phyloP scores from a whole-genome alignment of 2,329 filamentous ascomycete genomes.

The Pseudocercospora vitis region DNA sequence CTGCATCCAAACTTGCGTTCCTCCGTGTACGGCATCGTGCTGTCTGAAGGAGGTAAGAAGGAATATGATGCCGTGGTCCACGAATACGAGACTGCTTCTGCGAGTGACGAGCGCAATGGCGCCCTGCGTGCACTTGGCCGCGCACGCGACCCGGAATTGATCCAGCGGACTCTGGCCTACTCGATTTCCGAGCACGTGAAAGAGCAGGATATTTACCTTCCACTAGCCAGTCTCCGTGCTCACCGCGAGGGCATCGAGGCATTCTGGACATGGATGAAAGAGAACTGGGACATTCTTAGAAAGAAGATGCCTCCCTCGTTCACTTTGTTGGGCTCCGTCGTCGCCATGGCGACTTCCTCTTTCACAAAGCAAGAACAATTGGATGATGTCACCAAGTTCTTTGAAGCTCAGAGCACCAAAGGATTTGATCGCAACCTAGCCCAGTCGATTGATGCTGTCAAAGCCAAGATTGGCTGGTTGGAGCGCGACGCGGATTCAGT shows the following conservation, averaged over 20 bases:
- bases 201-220: constrained; percentile 92
- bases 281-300: constrained; percentile 83
- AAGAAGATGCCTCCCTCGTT: constrained; percentile 82
- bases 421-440: constrained; percentile 84
- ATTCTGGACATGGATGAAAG: constrained; percentile 78
- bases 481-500: constrained; percentile 75
- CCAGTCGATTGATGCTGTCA: constrained; percentile 83
- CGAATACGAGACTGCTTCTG: constrained; percentile 72
- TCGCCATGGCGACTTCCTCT: constrained; percentile 76
- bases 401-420: constrained; percentile 77
- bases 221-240: constrained; percentile 73
- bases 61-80: constrained; percentile 80
- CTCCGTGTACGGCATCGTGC: constrained; percentile 79
- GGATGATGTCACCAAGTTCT: constrained; percentile 76
- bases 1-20: constrained; percentile 89
- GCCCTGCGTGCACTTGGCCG: constrained; percentile 81
- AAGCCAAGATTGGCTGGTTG: constrained; percentile 81
- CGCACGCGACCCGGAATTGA: constrained; percentile 73
- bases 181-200: constrained; percentile 80
- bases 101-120: constrained; percentile 86
- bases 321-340: constrained; percentile 80
- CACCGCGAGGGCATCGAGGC: constrained; percentile 77
- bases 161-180: constrained; percentile 75
- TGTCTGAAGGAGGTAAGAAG: constrained; percentile 80
- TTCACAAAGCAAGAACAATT: constrained; percentile 78